Base-by-base conservation (phyloP, 2,329 filamentous ascomycete genomes). In the Thielaviopsis ethacetica region DNA sequence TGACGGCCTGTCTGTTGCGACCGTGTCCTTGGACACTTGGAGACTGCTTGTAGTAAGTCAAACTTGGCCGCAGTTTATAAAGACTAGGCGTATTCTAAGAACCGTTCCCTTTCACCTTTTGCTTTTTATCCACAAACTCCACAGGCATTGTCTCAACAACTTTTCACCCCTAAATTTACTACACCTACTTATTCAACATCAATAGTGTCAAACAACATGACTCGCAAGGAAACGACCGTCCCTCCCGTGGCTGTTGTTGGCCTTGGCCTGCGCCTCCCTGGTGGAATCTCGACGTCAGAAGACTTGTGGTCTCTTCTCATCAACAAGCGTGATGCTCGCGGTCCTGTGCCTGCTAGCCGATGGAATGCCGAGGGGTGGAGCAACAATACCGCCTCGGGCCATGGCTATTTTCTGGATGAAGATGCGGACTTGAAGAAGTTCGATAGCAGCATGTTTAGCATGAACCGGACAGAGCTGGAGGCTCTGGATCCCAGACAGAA, bases 221-320 rank as follows among this genome's bases (percentile, higher is more conserved):
- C 54, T 56, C 34, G 22, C 24, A 44, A 56, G 15, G 44, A 47
- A 19, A 30, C 58, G 22, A 41, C 54, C 19, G 68, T 65, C n/a
- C 68, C 71, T 63, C 73, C 73, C 50, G 69, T 77, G 44, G 74
- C 75, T 65, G 71, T 77, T 24, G 68, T 76, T 19, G 75, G 75
- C 63, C 74, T 76, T 69, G 69, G 72, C 4, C 75, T 73, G 62
- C 73, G 74, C 30, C 68, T 76, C 54, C 72, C 75, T 0, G 75
- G 74, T 15, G 70, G 70, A 54, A 71, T 75, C 30, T 67, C 70
- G 13, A 73, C 66, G 13, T 68, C 71, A 3, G 70, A 69, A 7
- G 72, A 75, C 61, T 73, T 77, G 59, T 76, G 74, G 74, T 71
- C 73, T 21, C 67, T 76, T 34, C 66, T 72, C 53, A 70, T 71